Evolutionary conservation across 1,284 basidiomycete genomes (phyloP), one percentile per base, ranked within the genome.

Genomic region (Ceratobasidium papillatum): DNA sequence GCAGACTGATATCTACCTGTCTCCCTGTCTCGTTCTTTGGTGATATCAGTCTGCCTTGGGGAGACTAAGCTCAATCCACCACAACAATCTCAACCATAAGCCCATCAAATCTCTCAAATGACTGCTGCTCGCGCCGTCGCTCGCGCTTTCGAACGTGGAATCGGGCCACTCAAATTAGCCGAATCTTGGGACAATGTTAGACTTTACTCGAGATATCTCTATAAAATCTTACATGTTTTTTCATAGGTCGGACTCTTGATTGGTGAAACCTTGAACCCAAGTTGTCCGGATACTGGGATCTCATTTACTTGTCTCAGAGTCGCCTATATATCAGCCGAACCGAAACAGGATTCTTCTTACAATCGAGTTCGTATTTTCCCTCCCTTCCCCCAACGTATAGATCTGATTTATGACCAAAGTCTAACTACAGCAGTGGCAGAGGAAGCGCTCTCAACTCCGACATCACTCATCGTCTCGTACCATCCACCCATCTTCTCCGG

Each of bases 131-230:
- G 52, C 17, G 71, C 75, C 54, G 68, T 78, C 43, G 65, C 58
- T 47, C 63, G 76, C 36, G 88, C 88, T 0, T 90, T 94, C 89
- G 90, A 93, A 77, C 69, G 69, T 49, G 88, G 90, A 54, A 92
- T 97, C 77, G 94, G 94, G 0, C 95, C 95, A 4, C 86, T 94
- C n/a, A 85, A 88, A 66, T 86, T 96, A 3, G 94, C 95, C 17
- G 94, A 90, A 78, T 90, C 88, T 77, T 97, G 95, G 94, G 95
- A 97, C 80, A 96, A 96, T 83, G 94, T 96, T 77, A 82, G 92
- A 80, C 74, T 75, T 43, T 9, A 49, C 4, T 9, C 36, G 25
- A 12, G 14, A 14, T 22, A n/a, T 22, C 32, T 19, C 63, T 47
- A 27, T 12, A 51, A 52, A 72, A 77, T 62, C 79, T 14, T 66